Percentiles rank a stretch among this genome's conserved stretches.
Conservation (phyloP, 768 basidiomycete species). For the Russula compacta region DNA sequence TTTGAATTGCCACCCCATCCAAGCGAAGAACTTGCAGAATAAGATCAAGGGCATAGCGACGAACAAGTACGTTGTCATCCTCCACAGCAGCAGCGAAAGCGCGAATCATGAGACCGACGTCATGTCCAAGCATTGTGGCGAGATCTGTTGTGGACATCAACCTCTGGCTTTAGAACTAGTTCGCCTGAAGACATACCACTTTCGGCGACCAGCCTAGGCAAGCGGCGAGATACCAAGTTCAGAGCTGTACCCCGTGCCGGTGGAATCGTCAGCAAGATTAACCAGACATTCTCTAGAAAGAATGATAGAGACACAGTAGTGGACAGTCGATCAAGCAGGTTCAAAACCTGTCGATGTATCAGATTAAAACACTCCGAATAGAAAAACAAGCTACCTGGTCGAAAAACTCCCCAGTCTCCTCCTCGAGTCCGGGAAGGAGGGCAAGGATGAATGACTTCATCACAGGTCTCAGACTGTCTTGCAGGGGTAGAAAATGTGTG, state of each 20-base stretch:
- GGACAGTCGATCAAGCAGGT: slow-evolving; percentile 72
- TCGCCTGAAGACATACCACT: slow-evolving; percentile 45
- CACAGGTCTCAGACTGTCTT: slow-evolving; percentile 70
- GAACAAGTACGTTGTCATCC: slow-evolving; percentile 87
- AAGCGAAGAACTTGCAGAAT: slow-evolving; percentile 67
- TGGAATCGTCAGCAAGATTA: slow-evolving; percentile 85
- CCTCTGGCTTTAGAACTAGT: neutral
- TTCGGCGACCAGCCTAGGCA: slow-evolving; percentile 60
- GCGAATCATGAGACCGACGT: slow-evolving; percentile 89
- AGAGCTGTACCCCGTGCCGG: slow-evolving; percentile 77
- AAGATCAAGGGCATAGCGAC: slow-evolving; percentile 78
- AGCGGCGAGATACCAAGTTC: slow-evolving; percentile 74
- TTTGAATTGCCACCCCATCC: slow-evolving; percentile 61
- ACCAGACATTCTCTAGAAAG: slow-evolving; percentile 94
- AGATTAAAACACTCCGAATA: neutral
- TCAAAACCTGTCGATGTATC: slow-evolving; percentile 48
- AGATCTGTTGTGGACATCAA: slow-evolving; percentile 38
- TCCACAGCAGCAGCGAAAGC: slow-evolving; percentile 88
- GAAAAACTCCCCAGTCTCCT: slow-evolving; percentile 96
- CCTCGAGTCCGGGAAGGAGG: slow-evolving; percentile 89
- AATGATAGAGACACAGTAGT: slow-evolving; percentile 78
- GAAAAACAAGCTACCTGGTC: slow-evolving; percentile 50
- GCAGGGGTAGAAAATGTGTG: slow-evolving; percentile 82
- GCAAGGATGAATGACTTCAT: slow-evolving; percentile 95
- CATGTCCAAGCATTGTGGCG: slow-evolving; percentile 64